A percentile compares a stretch with the other conserved stretches of the same genome.
These are phyloP conservation scores for Aureobasidium zeae DNA, from an alignment of 2,329 filamentous ascomycete species.

Conservation along the genomic window DNA sequence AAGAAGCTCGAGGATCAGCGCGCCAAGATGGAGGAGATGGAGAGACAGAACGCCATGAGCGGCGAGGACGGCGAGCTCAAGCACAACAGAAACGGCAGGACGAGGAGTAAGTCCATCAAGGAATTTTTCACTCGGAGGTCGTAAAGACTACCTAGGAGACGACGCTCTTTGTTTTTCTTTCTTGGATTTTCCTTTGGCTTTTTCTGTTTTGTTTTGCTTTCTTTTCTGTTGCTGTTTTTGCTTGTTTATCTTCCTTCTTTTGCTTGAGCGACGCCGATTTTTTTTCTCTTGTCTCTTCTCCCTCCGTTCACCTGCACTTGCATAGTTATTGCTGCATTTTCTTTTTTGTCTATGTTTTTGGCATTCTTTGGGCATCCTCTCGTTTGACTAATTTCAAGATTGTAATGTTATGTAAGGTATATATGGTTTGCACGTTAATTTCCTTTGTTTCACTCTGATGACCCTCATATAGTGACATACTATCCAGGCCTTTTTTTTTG, in stretches of 20 bases:
- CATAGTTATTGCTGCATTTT: neutral
- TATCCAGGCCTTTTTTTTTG: neutral
- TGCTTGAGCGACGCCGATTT: neutral
- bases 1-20: conserved; percentile 12
- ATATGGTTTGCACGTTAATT: too few relatives aligned
- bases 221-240: neutral
- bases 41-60: conserved; percentile 1
- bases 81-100: conserved; percentile 4
- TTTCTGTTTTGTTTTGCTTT: neutral
- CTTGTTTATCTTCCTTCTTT: neutral
- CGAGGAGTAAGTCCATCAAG: conserved; percentile 13
- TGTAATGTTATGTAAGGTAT: too few relatives aligned
- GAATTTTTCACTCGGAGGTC: conserved; percentile 7
- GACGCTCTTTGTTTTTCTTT: neutral
- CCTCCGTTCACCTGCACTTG: neutral
- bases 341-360: neutral
- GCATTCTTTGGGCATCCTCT: too few relatives aligned
- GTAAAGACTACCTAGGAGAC: too few relatives aligned
- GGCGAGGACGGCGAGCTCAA: conserved; percentile 6
- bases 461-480: too few relatives aligned
- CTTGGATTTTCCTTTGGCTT: neutral
- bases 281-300: too few relatives aligned
- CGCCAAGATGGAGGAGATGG: conserved; percentile 1
- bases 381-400: too few relatives aligned
- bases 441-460: too few relatives aligned